Percentiles rank a stretch among this genome's conserved stretches.
Evolutionary conservation across 305 asterid genomes (phyloP).

Genomic region (Andrographis paniculata): DNA sequence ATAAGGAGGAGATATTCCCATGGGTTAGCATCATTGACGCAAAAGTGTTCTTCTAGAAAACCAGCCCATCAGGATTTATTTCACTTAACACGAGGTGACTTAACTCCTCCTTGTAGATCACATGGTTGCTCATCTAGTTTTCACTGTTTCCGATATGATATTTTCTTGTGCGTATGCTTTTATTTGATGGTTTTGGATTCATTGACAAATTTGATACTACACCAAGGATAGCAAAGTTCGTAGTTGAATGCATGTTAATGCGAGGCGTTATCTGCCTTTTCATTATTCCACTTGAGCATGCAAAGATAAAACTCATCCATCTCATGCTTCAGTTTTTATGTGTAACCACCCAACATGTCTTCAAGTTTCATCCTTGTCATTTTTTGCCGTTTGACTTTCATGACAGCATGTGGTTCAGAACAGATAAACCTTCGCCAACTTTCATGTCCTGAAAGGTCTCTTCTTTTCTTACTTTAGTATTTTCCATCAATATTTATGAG

Average conservation of each 20-base stretch:
- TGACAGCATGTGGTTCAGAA: no score
- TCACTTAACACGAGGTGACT: slow-evolving; percentile 24
- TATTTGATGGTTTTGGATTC: no score
- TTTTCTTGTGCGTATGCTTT: no score
- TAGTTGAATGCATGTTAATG: background rate
- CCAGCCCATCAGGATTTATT: slow-evolving; percentile 6
- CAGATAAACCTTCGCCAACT: no score
- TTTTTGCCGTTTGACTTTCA: background rate
- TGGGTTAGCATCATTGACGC: slow-evolving; percentile 9
- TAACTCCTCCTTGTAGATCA: slow-evolving; percentile 8
- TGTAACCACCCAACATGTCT: slow-evolving; percentile 4
- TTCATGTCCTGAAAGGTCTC: no score
- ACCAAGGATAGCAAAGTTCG: no score
- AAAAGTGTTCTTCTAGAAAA: slow-evolving; percentile 14
- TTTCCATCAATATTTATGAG: no score
- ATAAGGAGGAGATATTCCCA: slow-evolving; percentile 22
- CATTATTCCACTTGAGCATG: slow-evolving; percentile 6
- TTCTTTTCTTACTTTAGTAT: no score
- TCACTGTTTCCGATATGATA: no score
- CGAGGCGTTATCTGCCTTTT: background rate
- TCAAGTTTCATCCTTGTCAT: no score
- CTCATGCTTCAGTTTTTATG: background rate
- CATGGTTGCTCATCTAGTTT: no score
- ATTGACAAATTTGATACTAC: no score
- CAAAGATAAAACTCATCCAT: slow-evolving; percentile 2